Base-by-base conservation (phyloP, 768 basidiomycete species). In the Pleurotus citrinopileatus region DNA sequence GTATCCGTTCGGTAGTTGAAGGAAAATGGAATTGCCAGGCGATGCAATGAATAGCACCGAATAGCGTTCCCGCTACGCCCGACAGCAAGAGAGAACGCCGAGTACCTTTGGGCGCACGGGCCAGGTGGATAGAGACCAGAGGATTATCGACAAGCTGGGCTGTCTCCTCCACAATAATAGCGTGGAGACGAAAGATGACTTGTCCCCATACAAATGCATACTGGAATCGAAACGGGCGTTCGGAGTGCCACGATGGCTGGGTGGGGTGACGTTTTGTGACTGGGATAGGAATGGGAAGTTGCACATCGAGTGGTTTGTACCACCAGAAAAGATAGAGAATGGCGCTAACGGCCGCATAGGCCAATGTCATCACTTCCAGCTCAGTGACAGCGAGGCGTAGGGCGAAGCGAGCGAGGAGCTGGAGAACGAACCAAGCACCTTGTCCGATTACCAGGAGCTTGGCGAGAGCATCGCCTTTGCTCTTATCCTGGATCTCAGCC, bases 291-390 rank as follows among this genome's bases (percentile, higher is more conserved):
- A 70, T 57, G 2, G 61, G 65, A 6, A 55, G 55, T 7, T 56
- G 57, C 0, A 74, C 67, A 51, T 70, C 66, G 9, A 68, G 61
- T 2, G 73, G 75, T 58, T 77, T 77, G 25, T 65, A 32, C 73
- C 69, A 74, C 74, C 75, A 75, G 1, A 70, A 43, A 0, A 48
- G 28, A 55, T 71, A 74, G 10, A 61, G 66, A 8, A 63, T 54
- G 10, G 64, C 56, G 26, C 66, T 72, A 23, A 73, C 56, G 3
- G 63, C 36, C 2, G 65, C 66, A 44, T 69, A 70, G 0, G 66
- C 71, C 22, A 73, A 25, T 1, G 74, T 76, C 4, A 66, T 57
- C 12, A 73, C 55, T 55, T 76, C 71, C 12, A 75, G 62, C 28
- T 70, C 64, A 6, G 70, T 71, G 12, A 71, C 42, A 2, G 67